Evolutionary conservation across 257 asterid species (phyloP).

Genomic region (Scutellaria minor): DNA sequence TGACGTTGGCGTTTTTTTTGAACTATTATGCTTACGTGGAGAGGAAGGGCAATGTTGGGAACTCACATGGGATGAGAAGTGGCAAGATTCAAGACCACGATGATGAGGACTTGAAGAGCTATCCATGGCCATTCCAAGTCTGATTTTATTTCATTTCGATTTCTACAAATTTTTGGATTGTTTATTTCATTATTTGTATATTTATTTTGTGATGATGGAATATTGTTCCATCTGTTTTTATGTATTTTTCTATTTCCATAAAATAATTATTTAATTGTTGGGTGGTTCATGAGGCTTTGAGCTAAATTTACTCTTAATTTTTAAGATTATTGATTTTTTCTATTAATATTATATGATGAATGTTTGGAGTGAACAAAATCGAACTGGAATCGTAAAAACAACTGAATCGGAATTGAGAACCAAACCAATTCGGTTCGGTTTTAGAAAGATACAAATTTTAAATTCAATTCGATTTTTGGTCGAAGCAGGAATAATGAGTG

Average conservation of each 20-base stretch:
- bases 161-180: neutral
- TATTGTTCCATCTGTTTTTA: neutral
- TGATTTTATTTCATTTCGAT: neutral
- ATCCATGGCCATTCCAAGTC: constrained; percentile 77
- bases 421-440: no score
- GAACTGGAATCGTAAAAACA: no score
- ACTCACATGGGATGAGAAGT: constrained; percentile 42
- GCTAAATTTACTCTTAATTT: neutral
- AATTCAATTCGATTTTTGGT: no score
- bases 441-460: no score
- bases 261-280: neutral
- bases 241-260: neutral
- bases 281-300: neutral
- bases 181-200: neutral
- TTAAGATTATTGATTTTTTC: no score
- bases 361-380: no score
- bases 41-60: constrained; percentile 36
- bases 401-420: no score
- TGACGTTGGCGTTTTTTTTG: constrained; percentile 78
- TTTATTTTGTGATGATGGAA: neutral
- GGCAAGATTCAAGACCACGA: constrained; percentile 66
- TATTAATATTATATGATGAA: no score
- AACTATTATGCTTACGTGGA: constrained; percentile 73
- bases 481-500: no score
- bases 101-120: constrained; percentile 67